Conservation (phyloP, 805 yeast genomes). For the Myxozyma lipomycoides region DNA sequence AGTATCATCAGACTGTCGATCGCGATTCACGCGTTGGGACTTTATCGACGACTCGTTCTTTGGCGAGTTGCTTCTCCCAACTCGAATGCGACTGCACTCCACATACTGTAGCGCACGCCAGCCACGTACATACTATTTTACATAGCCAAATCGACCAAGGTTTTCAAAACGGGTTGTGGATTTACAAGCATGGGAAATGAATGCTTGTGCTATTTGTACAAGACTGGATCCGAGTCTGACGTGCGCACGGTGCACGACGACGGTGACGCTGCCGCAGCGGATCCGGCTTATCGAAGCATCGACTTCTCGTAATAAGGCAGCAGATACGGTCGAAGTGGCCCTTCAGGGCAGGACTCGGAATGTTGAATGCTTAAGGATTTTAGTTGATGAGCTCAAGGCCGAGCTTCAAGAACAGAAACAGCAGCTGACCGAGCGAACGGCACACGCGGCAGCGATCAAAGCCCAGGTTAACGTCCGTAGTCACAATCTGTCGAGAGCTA, state of each 20-base stretch:
- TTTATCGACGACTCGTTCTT: no score
- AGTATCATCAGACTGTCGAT: no score
- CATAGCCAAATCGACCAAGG: no score
- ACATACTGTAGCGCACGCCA: no score
- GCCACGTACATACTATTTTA: no score
- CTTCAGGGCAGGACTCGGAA: not conserved
- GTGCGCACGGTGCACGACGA: slow-evolving; percentile 19
- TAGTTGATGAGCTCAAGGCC: slow-evolving; percentile 3
- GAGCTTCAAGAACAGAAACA: not conserved
- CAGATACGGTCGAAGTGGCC: not conserved
- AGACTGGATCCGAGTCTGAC: slow-evolving; percentile 16
- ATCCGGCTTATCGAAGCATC: slow-evolving; percentile 7
- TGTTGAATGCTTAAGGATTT: not conserved
- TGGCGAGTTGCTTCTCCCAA: no score
- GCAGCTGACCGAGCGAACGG: not conserved
- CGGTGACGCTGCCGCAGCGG: slow-evolving; percentile 10
- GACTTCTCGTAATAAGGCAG: slow-evolving; percentile 2
- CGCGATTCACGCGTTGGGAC: no score
- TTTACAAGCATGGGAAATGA: no score
- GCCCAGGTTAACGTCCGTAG: slow-evolving; percentile 1
- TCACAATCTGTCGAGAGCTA: slow-evolving; percentile 5
- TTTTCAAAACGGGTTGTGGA: no score
- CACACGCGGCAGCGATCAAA: slow-evolving; percentile 1
- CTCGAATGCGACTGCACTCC: no score
- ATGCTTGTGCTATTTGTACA: slow-evolving; percentile 18